Evolutionary conservation across 805 yeast species (phyloP), one percentile per base, ranked within the genome.

Genomic region (Clavispora santaluciae): DNA sequence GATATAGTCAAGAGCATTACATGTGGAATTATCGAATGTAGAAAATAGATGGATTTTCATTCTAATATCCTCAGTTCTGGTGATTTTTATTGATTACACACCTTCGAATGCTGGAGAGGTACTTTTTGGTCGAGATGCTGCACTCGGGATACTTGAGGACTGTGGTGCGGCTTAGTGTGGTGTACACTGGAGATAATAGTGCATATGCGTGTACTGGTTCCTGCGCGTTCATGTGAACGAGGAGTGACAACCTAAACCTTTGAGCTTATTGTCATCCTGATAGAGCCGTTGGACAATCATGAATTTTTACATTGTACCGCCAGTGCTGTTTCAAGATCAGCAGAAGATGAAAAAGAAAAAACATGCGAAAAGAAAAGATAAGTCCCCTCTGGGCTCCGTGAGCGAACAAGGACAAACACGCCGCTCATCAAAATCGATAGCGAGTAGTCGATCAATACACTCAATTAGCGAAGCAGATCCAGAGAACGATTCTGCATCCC

Each of bases 321-420:
- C 67, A 16, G 61, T 66, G 42, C 65, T 63, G 57, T 68, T 63
- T 44, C 73, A 68, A 49, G 66, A 67, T 21, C 62, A 64, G 42
- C 70, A 68, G 46, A 66, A 67, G 45, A 38, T 66, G 30, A 56
- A 59, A 31, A 48, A 48, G 29, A 51, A 54, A 35, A 49, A 52
- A 41, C 29, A 15, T 5, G 25, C 4, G 11, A 35, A 35, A 7
- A 23, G 22, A 12, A 24, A 22, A 22, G 20, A 26, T 3, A 20
- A 16, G 15, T 33, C 25, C 8, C 23, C 12, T 6, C 24, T 22
- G 36, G 20, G 24, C 17, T 21, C 31, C 11, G 5, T 16, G 8
- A 15, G 31, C 10, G 31, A 28, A 6, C 31, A 16, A n/a, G 31
- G 31, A 15, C 29, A 25, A 16, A 10, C 29, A n/a, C n/a, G n/a